Conservation (phyloP, 2,329 filamentous ascomycete species). For the Penicillium sclerotigenum region DNA sequence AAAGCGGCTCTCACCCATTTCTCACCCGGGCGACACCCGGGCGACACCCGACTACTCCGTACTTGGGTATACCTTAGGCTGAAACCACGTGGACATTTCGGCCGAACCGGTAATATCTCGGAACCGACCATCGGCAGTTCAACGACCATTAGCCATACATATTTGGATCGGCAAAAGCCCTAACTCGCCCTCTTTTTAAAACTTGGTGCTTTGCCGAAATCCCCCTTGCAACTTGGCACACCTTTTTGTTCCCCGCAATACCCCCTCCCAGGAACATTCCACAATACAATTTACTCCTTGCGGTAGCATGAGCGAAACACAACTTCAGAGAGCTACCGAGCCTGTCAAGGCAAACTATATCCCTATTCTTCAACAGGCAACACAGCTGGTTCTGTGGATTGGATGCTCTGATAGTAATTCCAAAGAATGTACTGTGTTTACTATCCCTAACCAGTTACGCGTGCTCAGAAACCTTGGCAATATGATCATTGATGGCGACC, state of each 20-base stretch:
- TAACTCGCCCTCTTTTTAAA: too few relatives aligned
- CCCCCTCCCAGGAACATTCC: neutral
- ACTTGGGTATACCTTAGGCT: too few relatives aligned
- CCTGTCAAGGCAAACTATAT: conserved; percentile 11
- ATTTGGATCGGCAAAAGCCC: neutral
- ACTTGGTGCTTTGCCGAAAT: neutral
- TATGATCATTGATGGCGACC: conserved; percentile 21
- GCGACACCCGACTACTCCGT: too few relatives aligned
- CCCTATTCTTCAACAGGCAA: conserved; percentile 6
- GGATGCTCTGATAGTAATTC: conserved; percentile 20
- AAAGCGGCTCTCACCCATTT: neutral
- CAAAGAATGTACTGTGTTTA: conserved; percentile 13
- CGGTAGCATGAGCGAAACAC: neutral
- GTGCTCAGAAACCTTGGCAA: conserved; percentile 21
- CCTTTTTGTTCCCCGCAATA: neutral
- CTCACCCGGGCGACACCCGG: conserved; percentile 4
- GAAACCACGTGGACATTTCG: neutral
- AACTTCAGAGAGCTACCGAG: neutral
- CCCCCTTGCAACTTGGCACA: neutral
- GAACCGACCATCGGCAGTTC: neutral
- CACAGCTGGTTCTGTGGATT: conserved; percentile 20
- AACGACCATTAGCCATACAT: neutral
- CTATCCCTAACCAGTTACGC: conserved; percentile 16
- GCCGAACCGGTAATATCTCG: neutral
- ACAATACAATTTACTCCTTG: neutral